phyloP scores from a whole-genome alignment of 306 rosid species.

The Rubus parviflorus region DNA sequence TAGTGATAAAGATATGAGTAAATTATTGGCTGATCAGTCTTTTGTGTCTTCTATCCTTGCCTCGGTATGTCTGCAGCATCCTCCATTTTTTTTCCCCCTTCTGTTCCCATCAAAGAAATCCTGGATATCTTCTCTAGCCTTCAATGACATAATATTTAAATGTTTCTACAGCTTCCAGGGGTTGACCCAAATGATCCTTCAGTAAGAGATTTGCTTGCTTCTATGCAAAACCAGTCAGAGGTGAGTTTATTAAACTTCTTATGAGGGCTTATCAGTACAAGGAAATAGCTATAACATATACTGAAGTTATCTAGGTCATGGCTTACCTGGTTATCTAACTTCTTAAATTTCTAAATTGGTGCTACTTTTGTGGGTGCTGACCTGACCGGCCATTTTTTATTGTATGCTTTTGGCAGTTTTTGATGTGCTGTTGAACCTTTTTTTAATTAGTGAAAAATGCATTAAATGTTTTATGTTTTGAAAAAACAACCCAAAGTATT shows the following conservation, averaged over 20 bases:
- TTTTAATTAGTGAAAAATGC: not conserved
- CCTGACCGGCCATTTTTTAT: not conserved
- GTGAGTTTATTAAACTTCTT: slow-evolving; percentile 35
- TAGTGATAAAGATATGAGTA: slow-evolving; percentile 76
- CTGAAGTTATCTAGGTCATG: not conserved
- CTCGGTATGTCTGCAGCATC: slow-evolving; percentile 53
- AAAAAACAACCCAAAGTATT: not conserved
- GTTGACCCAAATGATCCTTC: slow-evolving; percentile 97
- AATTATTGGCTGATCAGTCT: slow-evolving; percentile 88
- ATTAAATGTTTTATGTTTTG: not conserved
- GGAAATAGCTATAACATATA: not conserved
- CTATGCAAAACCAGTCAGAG: slow-evolving; percentile 90
- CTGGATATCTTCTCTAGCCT: slow-evolving; percentile 16
- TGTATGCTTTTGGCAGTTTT: not conserved
- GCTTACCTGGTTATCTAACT: not conserved
- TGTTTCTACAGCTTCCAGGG: slow-evolving; percentile 89
- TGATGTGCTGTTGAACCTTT: not conserved
- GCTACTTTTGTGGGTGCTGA: slow-evolving; percentile 3
- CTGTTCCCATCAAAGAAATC: slow-evolving; percentile 2
- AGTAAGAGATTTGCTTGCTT: slow-evolving; percentile 93
- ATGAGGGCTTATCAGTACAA: not conserved
- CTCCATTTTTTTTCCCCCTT: not conserved
- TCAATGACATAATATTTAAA: slow-evolving; percentile 19
- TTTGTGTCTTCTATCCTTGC: slow-evolving; percentile 93
- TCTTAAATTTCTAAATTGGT: not conserved